Evolutionary conservation across 805 yeast genomes (phyloP), one percentile per base, ranked within the genome.

Genomic region (Wickerhamiella kurtzmanii): DNA sequence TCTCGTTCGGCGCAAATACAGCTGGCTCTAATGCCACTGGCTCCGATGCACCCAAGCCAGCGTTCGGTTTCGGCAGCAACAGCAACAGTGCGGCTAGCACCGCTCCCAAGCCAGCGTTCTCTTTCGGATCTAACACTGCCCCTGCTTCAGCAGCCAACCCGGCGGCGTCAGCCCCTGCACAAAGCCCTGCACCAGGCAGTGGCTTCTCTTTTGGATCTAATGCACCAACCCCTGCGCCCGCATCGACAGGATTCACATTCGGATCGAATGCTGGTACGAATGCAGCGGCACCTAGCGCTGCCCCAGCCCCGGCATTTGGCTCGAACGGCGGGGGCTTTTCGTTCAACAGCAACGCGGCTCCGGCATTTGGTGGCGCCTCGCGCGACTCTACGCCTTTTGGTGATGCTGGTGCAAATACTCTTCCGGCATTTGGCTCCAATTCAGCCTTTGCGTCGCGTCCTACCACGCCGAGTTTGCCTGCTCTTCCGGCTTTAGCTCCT

Each of bases 101-200:
- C 8, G 17, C 44, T n/a, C 37, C 5, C 11, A 50, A 11, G n/a
- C 18, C 9, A 16, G 37, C 19, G 39, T 35, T 18, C 8, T 11
- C 47, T 16, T 41, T 41, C 35, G 42, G 39, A 21, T 16, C 39
- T 32, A 15, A 22, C 11, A 15, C 49, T 16, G 48, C 53, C 3
- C 46, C 50, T 37, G 20, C 43, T 16, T 47, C 47, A 41, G 53
- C 48, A 8, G 25, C 42, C 9, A 3, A 5, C 35, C 35, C 37
- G 3, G 47, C 47, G 13, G 11, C 43, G n/a, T 19, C 38, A 39
- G 20, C 16, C 17, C 21, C 35, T 25, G 20, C 36, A 21, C 35
- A 4, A n/a, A 13, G n/a, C 5, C 16, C 44, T 21, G 19, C 20
- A 36, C 39, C 28, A 11, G 21, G 19, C 13, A 15, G 32, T 18